Conservation (phyloP, 371 early-diverging fungal genomes). For the Rhizopus microsporus region DNA sequence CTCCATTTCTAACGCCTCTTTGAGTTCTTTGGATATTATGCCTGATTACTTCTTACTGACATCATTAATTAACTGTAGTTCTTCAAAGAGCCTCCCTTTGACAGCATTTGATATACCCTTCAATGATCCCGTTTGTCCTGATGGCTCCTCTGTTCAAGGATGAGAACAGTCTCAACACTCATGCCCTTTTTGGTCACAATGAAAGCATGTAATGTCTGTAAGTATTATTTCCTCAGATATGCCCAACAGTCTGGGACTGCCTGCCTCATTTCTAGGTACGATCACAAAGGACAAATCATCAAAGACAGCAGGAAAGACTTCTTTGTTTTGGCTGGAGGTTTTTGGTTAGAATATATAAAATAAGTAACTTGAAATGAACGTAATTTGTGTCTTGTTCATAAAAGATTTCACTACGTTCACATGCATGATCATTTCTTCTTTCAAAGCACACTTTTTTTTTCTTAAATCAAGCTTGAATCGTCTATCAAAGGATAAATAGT, state of each 20-base stretch:
- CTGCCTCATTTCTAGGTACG: conserved; percentile 13
- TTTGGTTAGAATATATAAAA: background rate
- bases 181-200: conserved; percentile 1
- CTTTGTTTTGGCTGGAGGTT: background rate
- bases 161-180: conserved; percentile 2
- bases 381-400: background rate
- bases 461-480: conserved; percentile 15
- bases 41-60: conserved; percentile 13
- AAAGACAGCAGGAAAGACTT: conserved; percentile 19
- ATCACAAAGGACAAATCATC: conserved; percentile 15
- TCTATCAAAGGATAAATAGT: conserved; percentile 15
- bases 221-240: background rate
- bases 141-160: background rate
- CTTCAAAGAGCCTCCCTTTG: background rate
- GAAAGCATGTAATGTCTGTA: background rate
- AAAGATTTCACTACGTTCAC: background rate
- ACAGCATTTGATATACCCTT: background rate
- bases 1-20: conserved; percentile 20
- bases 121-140: background rate
- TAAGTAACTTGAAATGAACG: background rate
- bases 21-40: conserved; percentile 12
- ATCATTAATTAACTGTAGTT: background rate
- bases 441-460: conserved; percentile 5
- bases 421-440: background rate
- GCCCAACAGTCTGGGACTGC: conserved; percentile 8